Base-by-base conservation (phyloP, 306 rosid genomes). In the Malus fusca region DNA sequence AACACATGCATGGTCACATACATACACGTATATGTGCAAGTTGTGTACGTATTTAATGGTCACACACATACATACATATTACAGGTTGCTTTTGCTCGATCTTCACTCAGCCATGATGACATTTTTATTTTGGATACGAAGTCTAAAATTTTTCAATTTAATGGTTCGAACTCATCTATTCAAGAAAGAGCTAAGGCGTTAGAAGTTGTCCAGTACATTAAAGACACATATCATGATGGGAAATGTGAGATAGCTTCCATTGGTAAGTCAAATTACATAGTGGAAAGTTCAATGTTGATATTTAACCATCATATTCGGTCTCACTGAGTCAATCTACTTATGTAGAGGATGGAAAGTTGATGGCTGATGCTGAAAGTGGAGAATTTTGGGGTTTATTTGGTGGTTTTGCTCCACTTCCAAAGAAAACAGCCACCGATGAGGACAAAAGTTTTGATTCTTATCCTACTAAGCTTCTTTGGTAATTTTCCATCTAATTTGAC, bases 101-200 rank as follows among this genome's bases (percentile, higher is more conserved):
- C 99, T 56, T 82, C 98, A 8, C 98, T 96, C 82, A 92, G 80
- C 80, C 99, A 96, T 30, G 98, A 96, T 77, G 99, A 96, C 81
- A 84, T 96, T 80, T 96, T 90, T 81, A 77, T 96, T 86, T 92
- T 96, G 66, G 99, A 96, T 80, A 96, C 99, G 33, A 82, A 87
- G 83, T 88, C 91, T 40, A 96, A 96, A 82, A 89, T 96, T 66
- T 96, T 96, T 82, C 99, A 96, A 85, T 96, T 96, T 76, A 96
- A 90, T 75, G 99, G 99, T 68, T 90, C 87, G 74, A 96, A 92
- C 76, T 92, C 99, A 66, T 85, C 85, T 74, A 96, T 96, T 84
- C 98, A 92, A 96, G 99, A 96, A 90, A 92, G 99, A 82, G 98
- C 98, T 25, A 96, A 96, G 84, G 96, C 99, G 26, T 85, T 96